Base-by-base conservation (phyloP, 1,284 basidiomycete genomes). In the Malassezia pachydermatis region DNA sequence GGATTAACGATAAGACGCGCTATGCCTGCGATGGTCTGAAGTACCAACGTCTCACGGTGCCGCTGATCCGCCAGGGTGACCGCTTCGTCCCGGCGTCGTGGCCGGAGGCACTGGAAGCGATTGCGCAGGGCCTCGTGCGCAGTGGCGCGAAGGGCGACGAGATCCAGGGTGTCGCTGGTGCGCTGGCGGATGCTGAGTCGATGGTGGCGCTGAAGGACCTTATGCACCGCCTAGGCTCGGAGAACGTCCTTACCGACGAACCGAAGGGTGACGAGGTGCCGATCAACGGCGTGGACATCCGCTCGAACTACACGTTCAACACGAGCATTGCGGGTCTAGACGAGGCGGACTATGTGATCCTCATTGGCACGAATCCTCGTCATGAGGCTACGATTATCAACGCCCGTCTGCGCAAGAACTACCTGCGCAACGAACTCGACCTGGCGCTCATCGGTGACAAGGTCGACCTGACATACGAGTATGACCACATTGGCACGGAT, bases 1-100 rank as follows among this genome's bases (percentile, higher is more conserved):
- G 94, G 92, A 94, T 99, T 74, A 90, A 82, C 74, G 92, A 99
- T 80, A 98, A 98, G 80, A 92, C 92, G 2, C 85, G 94, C 55
- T 92, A 88, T 73, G 87, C 92, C 2, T 85, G 88, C 72, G 94
- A 99, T 65, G 94, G 94, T 34, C 80, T 99, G 43, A 84, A 83
- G 67, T 92, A 88, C 79, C 94, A 99, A 74, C 84, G 92, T 29
- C 77, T 99, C 65, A 96, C 90, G 13, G 84, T 83, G 1, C 94
- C 94, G 7, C 79, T 98, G 32, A 76, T 96, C 65, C 87, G 90
- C 73, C 79, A 84, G 62, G 90, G 86, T 32, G 88, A 92, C 73
- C 82, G 88, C 37, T 98, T 98, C 70, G 84, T 92, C 24, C 76
- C 86, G 28, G 84, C 87, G 0, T 79, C 85, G 5, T 99, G 94